A percentile compares a stretch with the other conserved stretches of the same genome.
phyloP scores from a whole-genome alignment of 2,329 filamentous ascomycete genomes.

The Epichloe sibirici region DNA sequence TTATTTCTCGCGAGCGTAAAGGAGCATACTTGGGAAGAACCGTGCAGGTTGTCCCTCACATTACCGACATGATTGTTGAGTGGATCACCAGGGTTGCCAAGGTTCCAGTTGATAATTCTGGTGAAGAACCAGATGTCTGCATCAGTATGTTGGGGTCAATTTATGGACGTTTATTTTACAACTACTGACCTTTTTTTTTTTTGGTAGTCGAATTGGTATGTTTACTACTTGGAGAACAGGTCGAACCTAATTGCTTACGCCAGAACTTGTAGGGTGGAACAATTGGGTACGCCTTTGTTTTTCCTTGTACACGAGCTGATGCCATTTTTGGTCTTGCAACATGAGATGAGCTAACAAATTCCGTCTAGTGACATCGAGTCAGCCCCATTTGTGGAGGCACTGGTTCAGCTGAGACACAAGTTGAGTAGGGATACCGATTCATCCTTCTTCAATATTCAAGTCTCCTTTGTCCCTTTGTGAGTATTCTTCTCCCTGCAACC shows the following conservation, averaged over 20 bases:
- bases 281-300: conserved; percentile 25
- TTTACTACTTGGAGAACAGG: neutral
- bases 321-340: neutral
- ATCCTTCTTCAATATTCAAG: conserved; percentile 82
- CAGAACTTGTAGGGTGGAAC: conserved; percentile 42
- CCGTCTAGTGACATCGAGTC: conserved; percentile 58
- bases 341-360: neutral
- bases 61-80: conserved; percentile 84
- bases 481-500: neutral
- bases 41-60: conserved; percentile 83
- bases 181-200: conserved; percentile 9
- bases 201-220: conserved; percentile 23
- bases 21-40: conserved; percentile 74
- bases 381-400: conserved; percentile 76
- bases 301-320: neutral
- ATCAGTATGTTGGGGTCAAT: conserved; percentile 49
- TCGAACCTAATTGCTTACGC: neutral
- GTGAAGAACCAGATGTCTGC: conserved; percentile 77
- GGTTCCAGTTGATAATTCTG: conserved; percentile 76
- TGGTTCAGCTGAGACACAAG: conserved; percentile 64
- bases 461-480: conserved; percentile 67
- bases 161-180: neutral
- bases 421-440: conserved; percentile 44
- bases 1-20: conserved; percentile 33
- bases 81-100: conserved; percentile 81